Evolutionary conservation across 495 filamentous ascomycete species (phyloP), one percentile per base, ranked within the genome.

Genomic region (Hypoxylon rickii): DNA sequence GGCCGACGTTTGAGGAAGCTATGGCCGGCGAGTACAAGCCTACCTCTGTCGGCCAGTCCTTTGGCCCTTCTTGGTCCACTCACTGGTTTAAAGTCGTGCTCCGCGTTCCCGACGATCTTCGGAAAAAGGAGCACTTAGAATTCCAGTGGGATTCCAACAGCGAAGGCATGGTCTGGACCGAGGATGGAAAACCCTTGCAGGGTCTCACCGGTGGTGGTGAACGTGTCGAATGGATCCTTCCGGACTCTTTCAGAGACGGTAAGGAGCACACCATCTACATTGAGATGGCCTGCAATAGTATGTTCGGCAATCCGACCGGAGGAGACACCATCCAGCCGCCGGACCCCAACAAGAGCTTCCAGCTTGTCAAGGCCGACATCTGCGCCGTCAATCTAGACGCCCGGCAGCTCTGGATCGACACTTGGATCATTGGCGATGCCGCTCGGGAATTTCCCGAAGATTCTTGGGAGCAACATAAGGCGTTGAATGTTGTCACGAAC

Each of bases 261-360:
- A 85, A 92, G 68, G 82, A 88, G 56, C 94, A 98, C 67, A 82
- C 76, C 7, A 88, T 97, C 55, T 98, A 96, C 70, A 85, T 98
- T 55, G 94, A 98, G 74, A 96, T 98, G 89, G 94, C 94, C 11
- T 97, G 94, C 71, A 98, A 98, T 72, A 84, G 85, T 62, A 98
- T 98, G 93, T 97, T 97, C 73, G 94, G 94, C 44, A 97, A 96
- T 72, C 87, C 90, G 0, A 77, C 85, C 1, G 88, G 86, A 16
- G 92, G 89, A 10, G 92, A 96, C 67, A 83, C 76, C 4, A 97
- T 96, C 49, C 90, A 96, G 66, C 92, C 94, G 6, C 94, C 94
- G 1, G 78, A 86, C 40, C 89, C 90, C 13, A 83, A 96, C 72
- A 87, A 79, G 63, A 88, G 85, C 61, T 98, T 86, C 68, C 79